A percentile compares a stretch with the other conserved stretches of the same genome.
phyloP scores from a whole-genome alignment of 108 stramenopile species.

The Fragilariopsis cylindrus region DNA sequence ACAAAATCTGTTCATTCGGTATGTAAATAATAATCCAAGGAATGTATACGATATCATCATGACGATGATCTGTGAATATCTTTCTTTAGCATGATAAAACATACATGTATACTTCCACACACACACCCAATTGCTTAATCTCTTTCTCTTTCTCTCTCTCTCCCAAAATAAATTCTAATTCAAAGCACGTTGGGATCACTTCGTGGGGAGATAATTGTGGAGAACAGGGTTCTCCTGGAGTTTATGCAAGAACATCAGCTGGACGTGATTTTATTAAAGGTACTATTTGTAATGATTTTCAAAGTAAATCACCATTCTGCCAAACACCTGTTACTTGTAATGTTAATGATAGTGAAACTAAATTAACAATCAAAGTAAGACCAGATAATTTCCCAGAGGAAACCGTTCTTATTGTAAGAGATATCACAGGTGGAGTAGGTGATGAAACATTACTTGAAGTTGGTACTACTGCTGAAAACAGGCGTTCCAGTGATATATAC shows the following conservation, averaged over 20 bases:
- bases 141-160: neutral
- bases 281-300: neutral
- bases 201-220: conserved; percentile 11
- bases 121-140: no score
- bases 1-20: no score
- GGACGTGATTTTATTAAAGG: neutral
- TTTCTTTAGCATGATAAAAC: no score
- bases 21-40: no score
- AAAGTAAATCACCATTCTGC: neutral
- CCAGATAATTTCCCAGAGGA: neutral
- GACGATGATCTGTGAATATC: no score
- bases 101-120: no score
- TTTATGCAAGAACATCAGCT: neutral
- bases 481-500: no score
- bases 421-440: neutral
- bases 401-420: neutral
- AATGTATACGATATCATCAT: no score
- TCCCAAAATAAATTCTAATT: neutral
- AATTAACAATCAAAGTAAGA: neutral
- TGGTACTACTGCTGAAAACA: no score
- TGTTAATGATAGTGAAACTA: neutral
- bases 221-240: neutral
- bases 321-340: neutral
- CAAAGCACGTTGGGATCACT: conserved; percentile 34
- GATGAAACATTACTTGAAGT: neutral